These are phyloP conservation scores for Xylariomycetidae sp. DNA, from an alignment of 2,329 filamentous ascomycete species.

Conservation along the genomic window DNA sequence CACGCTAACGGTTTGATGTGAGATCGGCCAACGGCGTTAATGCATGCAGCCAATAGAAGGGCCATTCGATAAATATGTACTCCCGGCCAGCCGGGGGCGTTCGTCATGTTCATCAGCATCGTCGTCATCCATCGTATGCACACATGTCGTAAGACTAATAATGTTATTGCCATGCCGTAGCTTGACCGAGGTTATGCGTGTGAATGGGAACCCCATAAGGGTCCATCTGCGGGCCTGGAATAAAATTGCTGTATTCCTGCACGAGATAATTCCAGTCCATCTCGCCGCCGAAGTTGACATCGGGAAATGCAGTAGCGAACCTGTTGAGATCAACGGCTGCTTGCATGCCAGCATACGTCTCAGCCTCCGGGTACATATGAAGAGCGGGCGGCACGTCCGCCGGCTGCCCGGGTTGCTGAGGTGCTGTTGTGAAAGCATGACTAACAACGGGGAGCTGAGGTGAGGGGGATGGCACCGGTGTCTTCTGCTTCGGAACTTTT, in stretches of 20 bases:
- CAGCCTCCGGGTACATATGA: conserved; percentile 17
- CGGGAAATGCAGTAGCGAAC: conserved; percentile 24
- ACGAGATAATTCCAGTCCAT: conserved; percentile 29
- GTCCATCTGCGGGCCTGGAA: too few species aligned
- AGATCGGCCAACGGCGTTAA: too few species aligned
- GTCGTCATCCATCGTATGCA: too few species aligned
- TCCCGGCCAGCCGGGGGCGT: too few species aligned
- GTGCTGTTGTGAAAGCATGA: conserved; percentile 13
- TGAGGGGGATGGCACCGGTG: conserved; percentile 23
- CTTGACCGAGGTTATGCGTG: too few species aligned
- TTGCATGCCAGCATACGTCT: conserved; percentile 19
- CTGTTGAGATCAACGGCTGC: conserved; percentile 22
- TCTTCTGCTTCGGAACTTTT: conserved; percentile 28
- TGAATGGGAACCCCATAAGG: too few species aligned
- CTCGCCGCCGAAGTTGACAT: conserved; percentile 27
- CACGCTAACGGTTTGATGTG: too few species aligned
- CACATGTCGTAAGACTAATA: too few species aligned
- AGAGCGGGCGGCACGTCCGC: conserved; percentile 5
- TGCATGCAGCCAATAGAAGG: too few species aligned
- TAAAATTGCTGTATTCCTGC: conserved; percentile 24
- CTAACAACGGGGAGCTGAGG: conserved; percentile 21
- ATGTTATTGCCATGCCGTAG: too few species aligned
- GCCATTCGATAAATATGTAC: too few species aligned
- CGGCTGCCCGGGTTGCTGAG: conserved; percentile 11
- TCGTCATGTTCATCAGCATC: too few species aligned